phyloP scores from a whole-genome alignment of 257 asterid species.

The Gentiana straminea region DNA sequence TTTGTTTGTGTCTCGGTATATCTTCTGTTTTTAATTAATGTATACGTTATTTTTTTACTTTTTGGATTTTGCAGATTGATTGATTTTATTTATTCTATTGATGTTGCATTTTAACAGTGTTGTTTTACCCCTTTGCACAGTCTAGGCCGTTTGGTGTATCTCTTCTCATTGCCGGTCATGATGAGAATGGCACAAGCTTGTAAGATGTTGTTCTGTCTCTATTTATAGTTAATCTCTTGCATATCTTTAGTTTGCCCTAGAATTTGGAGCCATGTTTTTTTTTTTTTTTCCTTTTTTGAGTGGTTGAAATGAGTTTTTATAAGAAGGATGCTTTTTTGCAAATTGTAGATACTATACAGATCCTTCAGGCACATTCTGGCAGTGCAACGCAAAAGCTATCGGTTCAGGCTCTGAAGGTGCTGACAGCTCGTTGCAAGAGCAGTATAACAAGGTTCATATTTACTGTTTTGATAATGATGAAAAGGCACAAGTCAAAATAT shows the following conservation, averaged over 20 bases:
- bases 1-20: too few species aligned
- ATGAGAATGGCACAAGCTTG: constrained; percentile 89
- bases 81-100: too few species aligned
- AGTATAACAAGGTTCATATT: constrained; percentile 51
- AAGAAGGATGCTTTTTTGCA: background rate
- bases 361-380: constrained; percentile 95
- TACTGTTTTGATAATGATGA: background rate
- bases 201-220: constrained; percentile 22
- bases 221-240: background rate
- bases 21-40: background rate
- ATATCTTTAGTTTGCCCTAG: background rate
- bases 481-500: background rate
- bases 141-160: constrained; percentile 96
- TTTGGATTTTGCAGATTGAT: background rate
- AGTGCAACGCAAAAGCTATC: constrained; percentile 87
- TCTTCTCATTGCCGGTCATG: constrained; percentile 86
- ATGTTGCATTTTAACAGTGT: background rate
- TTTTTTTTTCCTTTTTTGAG: background rate
- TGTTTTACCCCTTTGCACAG: constrained; percentile 28
- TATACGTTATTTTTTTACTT: too few species aligned
- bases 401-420: constrained; percentile 97
- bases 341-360: constrained; percentile 62
- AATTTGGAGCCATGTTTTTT: too few species aligned
- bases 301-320: constrained; percentile 2
- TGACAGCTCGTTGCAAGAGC: constrained; percentile 97